phyloP scores from a whole-genome alignment of 2,329 filamentous ascomycete genomes.

The Ascochyta koolunga region DNA sequence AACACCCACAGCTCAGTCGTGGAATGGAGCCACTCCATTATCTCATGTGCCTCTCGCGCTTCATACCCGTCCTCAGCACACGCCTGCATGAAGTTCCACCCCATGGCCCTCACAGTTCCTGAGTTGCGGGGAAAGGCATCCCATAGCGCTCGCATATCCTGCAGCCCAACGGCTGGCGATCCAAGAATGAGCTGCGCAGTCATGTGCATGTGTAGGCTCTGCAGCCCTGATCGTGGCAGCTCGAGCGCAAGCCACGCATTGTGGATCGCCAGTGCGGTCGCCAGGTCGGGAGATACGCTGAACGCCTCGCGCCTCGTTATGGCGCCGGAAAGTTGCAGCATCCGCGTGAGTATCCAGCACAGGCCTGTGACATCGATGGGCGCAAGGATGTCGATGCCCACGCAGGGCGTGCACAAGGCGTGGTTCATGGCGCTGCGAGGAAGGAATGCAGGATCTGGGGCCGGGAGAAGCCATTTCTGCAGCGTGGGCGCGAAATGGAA shows the following conservation, averaged over 20 bases:
- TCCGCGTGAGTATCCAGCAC: constrained; percentile 24
- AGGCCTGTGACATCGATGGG: constrained; percentile 21
- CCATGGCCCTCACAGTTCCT: constrained; percentile 21
- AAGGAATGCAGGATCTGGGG: constrained; percentile 3
- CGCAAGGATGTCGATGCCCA: constrained; percentile 32
- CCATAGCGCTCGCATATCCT: constrained; percentile 27
- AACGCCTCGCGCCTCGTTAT: constrained; percentile 3
- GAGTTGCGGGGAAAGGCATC: constrained; percentile 17
- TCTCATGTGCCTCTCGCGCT: not conserved
- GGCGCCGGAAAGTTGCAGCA: constrained; percentile 25
- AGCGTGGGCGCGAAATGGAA: constrained; percentile 32
- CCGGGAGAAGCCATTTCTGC: constrained; percentile 24
- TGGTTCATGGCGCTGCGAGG: not conserved
- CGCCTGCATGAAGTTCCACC: constrained; percentile 21
- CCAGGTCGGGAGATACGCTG: constrained; percentile 8
- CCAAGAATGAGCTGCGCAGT: constrained; percentile 20
- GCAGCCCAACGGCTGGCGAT: constrained; percentile 6
- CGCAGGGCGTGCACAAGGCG: constrained; percentile 12
- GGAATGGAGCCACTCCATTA: constrained; percentile 1
- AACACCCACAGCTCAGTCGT: constrained; percentile 1
- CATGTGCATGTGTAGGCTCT: constrained; percentile 21
- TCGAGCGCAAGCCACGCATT: constrained; percentile 29
- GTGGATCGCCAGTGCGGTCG: constrained; percentile 23
- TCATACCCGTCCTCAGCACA: constrained; percentile 15
- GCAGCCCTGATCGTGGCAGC: constrained; percentile 22